Evolutionary conservation across 345 rosid species (phyloP).

Genomic region (Xanthoceras sorbifolium): DNA sequence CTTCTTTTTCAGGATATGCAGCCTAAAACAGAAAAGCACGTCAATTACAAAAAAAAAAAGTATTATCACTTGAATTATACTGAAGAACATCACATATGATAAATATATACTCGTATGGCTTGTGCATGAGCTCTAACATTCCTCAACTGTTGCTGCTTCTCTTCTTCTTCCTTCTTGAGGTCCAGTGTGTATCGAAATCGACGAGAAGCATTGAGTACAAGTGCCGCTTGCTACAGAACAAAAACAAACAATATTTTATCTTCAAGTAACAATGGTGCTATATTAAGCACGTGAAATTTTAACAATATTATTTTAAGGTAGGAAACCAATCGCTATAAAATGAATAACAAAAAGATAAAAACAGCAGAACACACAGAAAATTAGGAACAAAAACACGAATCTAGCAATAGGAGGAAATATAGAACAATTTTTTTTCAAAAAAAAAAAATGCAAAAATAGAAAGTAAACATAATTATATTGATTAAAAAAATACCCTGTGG

Average conservation of each 20-base stretch:
- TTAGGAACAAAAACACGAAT: too few species aligned
- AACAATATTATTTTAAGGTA: not conserved
- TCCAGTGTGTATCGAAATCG: slow-evolving; percentile 95
- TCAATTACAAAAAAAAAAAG: slow-evolving; percentile 20
- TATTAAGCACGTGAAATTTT: not conserved
- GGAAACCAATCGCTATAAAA: too few species aligned
- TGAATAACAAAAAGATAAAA: not conserved
- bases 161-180: slow-evolving; percentile 84
- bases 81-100: not conserved
- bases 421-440: too few species aligned
- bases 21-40: slow-evolving; percentile 53
- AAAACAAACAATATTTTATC: not conserved
- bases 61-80: not conserved
- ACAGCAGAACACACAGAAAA: too few species aligned
- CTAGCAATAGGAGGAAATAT: too few species aligned
- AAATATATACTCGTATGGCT: slow-evolving; percentile 68
- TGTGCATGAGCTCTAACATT: slow-evolving; percentile 89
- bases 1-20: slow-evolving; percentile 76
- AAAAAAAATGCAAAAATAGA: too few species aligned
- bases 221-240: slow-evolving; percentile 84
- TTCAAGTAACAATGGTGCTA: not conserved
- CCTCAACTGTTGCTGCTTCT: slow-evolving; percentile 54
- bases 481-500: too few species aligned
- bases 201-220: slow-evolving; percentile 95
- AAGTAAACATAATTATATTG: too few species aligned